Conservation (phyloP, 2,329 filamentous ascomycete species). For the Aspergillus latus region DNA sequence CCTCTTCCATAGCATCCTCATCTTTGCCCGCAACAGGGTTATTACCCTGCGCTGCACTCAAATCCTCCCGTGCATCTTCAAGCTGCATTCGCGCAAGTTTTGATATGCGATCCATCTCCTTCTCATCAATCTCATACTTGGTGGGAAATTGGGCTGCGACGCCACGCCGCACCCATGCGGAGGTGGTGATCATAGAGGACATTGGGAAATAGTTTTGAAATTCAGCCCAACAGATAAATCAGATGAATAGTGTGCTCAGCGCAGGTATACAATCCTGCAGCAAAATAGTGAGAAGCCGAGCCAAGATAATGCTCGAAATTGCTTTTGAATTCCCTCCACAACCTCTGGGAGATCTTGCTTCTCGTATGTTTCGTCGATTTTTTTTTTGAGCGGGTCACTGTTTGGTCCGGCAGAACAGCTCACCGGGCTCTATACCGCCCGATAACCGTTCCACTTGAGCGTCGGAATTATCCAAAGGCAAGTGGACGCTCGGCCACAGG, state of each 20-base stretch:
- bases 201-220: slow-evolving; percentile 11
- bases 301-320: slow-evolving; percentile 7
- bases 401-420: slow-evolving; percentile 23
- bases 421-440: slow-evolving; percentile 1
- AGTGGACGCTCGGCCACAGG: background rate
- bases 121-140: slow-evolving; percentile 73
- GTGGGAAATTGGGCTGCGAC: slow-evolving; percentile 73
- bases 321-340: slow-evolving; percentile 11
- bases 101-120: slow-evolving; percentile 73
- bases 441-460: background rate
- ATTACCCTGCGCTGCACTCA: slow-evolving; percentile 67
- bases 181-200: slow-evolving; percentile 71
- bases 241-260: background rate
- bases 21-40: slow-evolving; percentile 39
- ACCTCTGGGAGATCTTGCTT: slow-evolving; percentile 25
- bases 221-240: slow-evolving; percentile 1
- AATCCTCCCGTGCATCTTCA: slow-evolving; percentile 85
- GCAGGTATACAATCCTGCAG: background rate
- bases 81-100: slow-evolving; percentile 74
- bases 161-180: slow-evolving; percentile 73
- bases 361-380: slow-evolving; percentile 15
- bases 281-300: slow-evolving; percentile 6
- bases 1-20: slow-evolving; percentile 30
- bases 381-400: slow-evolving; percentile 29
- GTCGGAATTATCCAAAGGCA: background rate